These are phyloP conservation scores for Fusarium sp. DNA, from an alignment of 2,329 filamentous ascomycete genomes.

Conservation along the genomic window DNA sequence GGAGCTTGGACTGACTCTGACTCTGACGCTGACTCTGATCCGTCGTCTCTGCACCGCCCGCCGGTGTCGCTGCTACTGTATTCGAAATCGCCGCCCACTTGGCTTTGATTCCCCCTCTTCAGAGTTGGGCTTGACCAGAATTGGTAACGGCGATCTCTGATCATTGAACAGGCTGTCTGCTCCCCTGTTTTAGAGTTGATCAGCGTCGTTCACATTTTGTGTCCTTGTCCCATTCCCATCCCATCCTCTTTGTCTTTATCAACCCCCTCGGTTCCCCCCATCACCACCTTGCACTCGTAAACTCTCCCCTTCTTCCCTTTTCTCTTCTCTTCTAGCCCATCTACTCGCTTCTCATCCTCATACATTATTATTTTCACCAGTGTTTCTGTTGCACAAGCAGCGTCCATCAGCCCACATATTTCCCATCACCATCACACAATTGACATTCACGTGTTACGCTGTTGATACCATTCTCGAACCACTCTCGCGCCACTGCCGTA, in stretches of 20 bases:
- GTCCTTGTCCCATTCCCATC: slow-evolving; percentile 29
- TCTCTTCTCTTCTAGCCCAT: slow-evolving; percentile 15
- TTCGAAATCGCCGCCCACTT: slow-evolving; percentile 28
- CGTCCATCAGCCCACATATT: slow-evolving; percentile 38
- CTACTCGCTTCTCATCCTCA: slow-evolving; percentile 23
- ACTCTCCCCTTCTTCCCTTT: slow-evolving; percentile 17
- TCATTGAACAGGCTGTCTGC: slow-evolving; percentile 36
- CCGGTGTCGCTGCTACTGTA: slow-evolving; percentile 34
- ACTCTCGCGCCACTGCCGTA: slow-evolving; percentile 42
- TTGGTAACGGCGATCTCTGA: slow-evolving; percentile 45
- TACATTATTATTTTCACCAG: slow-evolving; percentile 14
- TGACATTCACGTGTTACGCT: slow-evolving; percentile 43
- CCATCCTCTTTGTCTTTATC: slow-evolving; percentile 38
- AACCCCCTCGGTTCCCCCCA: slow-evolving; percentile 35
- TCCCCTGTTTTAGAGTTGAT: slow-evolving; percentile 47
- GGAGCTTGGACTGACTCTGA: slow-evolving; percentile 14
- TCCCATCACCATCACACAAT: slow-evolving; percentile 33
- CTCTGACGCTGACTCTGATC: slow-evolving; percentile 3
- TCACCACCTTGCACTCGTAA: slow-evolving; percentile 15
- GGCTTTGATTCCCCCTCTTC: slow-evolving; percentile 31
- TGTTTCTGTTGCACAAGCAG: slow-evolving; percentile 9
- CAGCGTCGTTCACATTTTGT: slow-evolving; percentile 36
- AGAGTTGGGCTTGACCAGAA: slow-evolving; percentile 38
- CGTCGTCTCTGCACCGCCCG: slow-evolving; percentile 19
- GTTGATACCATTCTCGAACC: slow-evolving; percentile 43